Evolutionary conservation across 805 yeast genomes (phyloP).

Genomic region (Diddensiella santjacobensis): DNA sequence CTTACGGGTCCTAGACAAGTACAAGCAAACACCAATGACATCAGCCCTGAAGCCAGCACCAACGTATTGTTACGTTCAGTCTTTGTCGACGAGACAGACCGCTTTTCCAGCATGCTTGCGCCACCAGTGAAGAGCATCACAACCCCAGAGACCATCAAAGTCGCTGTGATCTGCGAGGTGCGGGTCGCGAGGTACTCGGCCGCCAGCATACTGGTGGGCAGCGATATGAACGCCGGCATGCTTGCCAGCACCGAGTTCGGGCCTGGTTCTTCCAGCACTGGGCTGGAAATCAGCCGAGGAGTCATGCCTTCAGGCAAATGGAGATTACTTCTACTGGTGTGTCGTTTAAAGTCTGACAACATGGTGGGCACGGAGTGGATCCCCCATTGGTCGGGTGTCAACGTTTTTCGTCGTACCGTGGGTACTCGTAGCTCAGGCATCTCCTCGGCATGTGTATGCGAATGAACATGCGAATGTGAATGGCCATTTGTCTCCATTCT

Average conservation of each 20-base stretch:
- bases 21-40: conserved; percentile 21
- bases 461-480: not conserved
- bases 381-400: conserved; percentile 34
- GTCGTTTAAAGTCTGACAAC: conserved; percentile 35
- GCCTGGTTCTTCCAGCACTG: conserved; percentile 5
- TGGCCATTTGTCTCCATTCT: not conserved
- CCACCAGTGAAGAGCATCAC: conserved; percentile 24
- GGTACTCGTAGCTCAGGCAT: conserved; percentile 23
- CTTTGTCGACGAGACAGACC: conserved; percentile 4
- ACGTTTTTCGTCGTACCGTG: conserved; percentile 29
- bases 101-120: conserved; percentile 17
- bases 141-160: conserved; percentile 23
- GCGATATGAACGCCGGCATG: conserved; percentile 32
- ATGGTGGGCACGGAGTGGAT: conserved; percentile 34
- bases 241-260: conserved; percentile 19
- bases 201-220: conserved; percentile 31
- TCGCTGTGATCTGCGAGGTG: conserved; percentile 7
- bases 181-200: conserved; percentile 20
- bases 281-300: not conserved
- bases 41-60: conserved; percentile 19
- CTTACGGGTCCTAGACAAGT: conserved; percentile 23
- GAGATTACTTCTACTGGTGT: conserved; percentile 30
- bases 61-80: conserved; percentile 14
- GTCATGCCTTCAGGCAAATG: conserved; percentile 9
- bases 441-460: not conserved